Conservation (phyloP, 2,329 filamentous ascomycete genomes). For the Fusarium papillatum region DNA sequence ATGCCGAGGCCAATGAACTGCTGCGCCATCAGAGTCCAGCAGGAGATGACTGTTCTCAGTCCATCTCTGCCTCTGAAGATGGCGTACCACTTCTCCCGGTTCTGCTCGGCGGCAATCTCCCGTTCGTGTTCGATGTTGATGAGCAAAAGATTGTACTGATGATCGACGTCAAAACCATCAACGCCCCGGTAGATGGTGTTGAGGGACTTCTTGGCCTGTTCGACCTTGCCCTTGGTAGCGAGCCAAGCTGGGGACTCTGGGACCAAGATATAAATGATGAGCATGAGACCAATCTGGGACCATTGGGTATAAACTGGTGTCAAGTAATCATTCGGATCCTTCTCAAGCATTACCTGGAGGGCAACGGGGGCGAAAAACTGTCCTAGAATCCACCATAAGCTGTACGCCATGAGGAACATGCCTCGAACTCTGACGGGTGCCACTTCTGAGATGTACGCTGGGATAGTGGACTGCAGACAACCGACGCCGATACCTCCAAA, state of each 20-base stretch:
- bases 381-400: constrained; percentile 59
- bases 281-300: not conserved
- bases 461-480: not conserved
- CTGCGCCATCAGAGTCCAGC: constrained; percentile 43
- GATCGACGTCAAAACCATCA: constrained; percentile 43
- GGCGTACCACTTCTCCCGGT: constrained; percentile 41
- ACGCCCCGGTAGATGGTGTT: constrained; percentile 28
- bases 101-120: constrained; percentile 35
- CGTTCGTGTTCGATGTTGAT: constrained; percentile 41
- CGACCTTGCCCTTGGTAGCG: not conserved
- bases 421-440: constrained; percentile 56
- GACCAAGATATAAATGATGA: not conserved
- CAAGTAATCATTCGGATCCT: not conserved
- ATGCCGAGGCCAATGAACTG: constrained; percentile 22
- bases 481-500: not conserved
- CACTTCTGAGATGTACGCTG: constrained; percentile 39
- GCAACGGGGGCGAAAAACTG: constrained; percentile 57
- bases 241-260: not conserved
- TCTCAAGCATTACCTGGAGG: constrained; percentile 45
- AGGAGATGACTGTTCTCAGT: constrained; percentile 44
- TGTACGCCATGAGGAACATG: constrained; percentile 54
- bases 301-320: not conserved
- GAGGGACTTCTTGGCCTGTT: not conserved
- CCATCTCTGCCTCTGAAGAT: constrained; percentile 48
- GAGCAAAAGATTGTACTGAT: constrained; percentile 40